Conservation (phyloP, 257 asterid genomes). For the Solanum peruvianum region DNA sequence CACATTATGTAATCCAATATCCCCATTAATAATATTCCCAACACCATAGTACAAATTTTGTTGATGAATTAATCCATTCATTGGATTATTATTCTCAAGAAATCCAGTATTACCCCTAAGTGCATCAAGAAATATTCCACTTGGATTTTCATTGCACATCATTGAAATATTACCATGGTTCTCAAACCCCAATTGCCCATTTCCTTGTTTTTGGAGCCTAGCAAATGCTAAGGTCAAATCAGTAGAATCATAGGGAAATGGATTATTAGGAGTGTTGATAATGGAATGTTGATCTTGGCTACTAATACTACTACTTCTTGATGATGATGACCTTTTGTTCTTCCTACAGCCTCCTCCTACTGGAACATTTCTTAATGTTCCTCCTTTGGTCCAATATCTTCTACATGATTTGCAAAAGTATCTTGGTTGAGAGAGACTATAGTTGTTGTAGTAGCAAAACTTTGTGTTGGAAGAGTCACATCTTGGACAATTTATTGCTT, state of each 20-base stretch:
- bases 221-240: slow-evolving; percentile 60
- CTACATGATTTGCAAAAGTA: slow-evolving; percentile 92
- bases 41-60: slow-evolving; percentile 18
- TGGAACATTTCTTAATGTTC: slow-evolving; percentile 84
- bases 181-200: slow-evolving; percentile 21
- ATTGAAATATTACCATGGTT: slow-evolving; percentile 14
- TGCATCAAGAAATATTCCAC: slow-evolving; percentile 18
- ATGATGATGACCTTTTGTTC: slow-evolving; percentile 48
- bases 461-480: slow-evolving; percentile 88
- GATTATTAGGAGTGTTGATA: slow-evolving; percentile 1
- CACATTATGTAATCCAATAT: slow-evolving; percentile 6
- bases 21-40: neutral
- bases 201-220: slow-evolving; percentile 45
- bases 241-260: slow-evolving; percentile 19
- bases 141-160: slow-evolving; percentile 11
- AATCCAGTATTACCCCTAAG: slow-evolving; percentile 23
- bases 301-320: slow-evolving; percentile 27
- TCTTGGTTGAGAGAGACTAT: slow-evolving; percentile 90
- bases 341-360: slow-evolving; percentile 91
- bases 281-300: slow-evolving; percentile 25
- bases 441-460: slow-evolving; percentile 92
- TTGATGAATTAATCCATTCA: slow-evolving; percentile 12
- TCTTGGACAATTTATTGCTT: slow-evolving; percentile 67
- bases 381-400: slow-evolving; percentile 93
- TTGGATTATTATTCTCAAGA: slow-evolving; percentile 23